Evolutionary conservation across 805 yeast species (phyloP), one percentile per base, ranked within the genome.

Genomic region (Lipomyces yamanashiensis): DNA sequence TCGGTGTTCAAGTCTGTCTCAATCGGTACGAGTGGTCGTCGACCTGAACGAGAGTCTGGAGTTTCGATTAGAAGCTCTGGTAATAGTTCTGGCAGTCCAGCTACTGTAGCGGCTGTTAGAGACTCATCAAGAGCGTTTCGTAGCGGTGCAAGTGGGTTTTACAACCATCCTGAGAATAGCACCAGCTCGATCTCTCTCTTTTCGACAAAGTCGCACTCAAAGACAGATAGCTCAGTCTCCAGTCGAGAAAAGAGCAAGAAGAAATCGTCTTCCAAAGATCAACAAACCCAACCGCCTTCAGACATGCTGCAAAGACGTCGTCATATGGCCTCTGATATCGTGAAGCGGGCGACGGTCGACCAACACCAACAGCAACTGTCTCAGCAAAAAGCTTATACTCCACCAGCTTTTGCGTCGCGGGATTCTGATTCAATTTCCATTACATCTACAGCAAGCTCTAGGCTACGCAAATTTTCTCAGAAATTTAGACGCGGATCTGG

Each of bases 271-370:
- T 15, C 40, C 8, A 55, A 34, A 28, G 40, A 41, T 2, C 37
- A 33, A 44, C 28, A 33, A 15, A 12, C 53, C 2, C 19, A 17
- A n/a, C 36, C 53, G 17, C 19, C 54, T 23, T 28, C 52, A 23
- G 62, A 58, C 45, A 23, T 40, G 45, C 59, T 61, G 3, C 62
- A 57, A 8, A 45, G 62, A n/a, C 45, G 67, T 33, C 61, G 64
- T 23, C 61, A 54, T 17, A 13, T 64, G n/a, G 67, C 67, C 19
- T 44, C 55, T 7, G 62, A 61, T 17, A 49, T 57, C 36, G 53
- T 59, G 13, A 63, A 50, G 37, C 62, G 67, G 36, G 53, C 66
- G 7, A 44, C 54, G 2, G 45, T 21, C 23, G 63, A 57, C 2
- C 55, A 53, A 45, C 63, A 41, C 43, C 41, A 13, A 13, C 47